Evolutionary conservation across 805 yeast genomes (phyloP).

Genomic region (Saturnispora hagleri): DNA sequence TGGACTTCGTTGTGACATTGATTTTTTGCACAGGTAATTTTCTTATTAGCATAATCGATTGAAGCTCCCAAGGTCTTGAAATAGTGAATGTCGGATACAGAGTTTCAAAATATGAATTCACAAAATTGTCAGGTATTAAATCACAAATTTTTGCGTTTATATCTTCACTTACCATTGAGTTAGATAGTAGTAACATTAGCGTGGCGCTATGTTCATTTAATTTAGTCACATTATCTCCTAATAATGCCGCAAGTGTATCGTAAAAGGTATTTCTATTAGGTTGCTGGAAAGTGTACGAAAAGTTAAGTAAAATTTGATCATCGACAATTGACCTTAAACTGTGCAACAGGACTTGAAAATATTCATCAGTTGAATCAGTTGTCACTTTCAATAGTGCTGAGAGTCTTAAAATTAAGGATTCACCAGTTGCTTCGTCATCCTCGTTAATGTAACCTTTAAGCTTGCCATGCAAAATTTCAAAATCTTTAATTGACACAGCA

Average conservation of each 20-base stretch:
- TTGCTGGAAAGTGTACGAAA: conserved; percentile 7
- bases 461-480: background rate
- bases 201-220: background rate
- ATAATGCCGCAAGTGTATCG: background rate
- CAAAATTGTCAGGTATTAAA: background rate
- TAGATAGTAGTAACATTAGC: conserved; percentile 9
- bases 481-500: background rate
- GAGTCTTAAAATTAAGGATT: background rate
- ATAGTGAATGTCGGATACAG: conserved; percentile 6
- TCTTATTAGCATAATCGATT: conserved; percentile 9
- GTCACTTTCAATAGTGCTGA: background rate
- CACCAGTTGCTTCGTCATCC: background rate
- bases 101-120: conserved; percentile 5
- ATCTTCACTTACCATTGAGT: conserved; percentile 6
- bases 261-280: background rate
- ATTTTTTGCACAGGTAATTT: conserved; percentile 3
- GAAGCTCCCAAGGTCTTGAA: conserved; percentile 12
- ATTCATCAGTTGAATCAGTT: background rate
- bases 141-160: background rate
- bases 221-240: background rate
- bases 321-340: background rate
- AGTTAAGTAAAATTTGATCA: conserved; percentile 10
- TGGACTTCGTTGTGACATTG: background rate
- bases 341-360: background rate
- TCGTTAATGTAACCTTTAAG: background rate